Conservation (phyloP, 78 protist species). For the Pelomyxa schiedti region DNA sequence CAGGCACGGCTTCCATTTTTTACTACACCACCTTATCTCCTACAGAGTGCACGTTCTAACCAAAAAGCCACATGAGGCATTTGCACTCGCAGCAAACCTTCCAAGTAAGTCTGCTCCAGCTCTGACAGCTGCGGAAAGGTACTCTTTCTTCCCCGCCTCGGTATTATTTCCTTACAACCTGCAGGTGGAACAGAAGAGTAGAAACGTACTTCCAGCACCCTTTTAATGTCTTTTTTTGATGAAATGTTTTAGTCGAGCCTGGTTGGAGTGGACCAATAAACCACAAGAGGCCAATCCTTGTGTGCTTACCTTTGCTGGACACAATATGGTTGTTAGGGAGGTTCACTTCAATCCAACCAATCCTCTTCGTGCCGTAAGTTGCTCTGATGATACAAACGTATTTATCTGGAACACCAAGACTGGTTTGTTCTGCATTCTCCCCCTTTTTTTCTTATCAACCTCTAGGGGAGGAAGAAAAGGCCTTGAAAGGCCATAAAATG, state of each 20-base stretch:
- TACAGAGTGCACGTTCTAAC: constrained; percentile 20
- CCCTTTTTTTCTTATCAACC: neutral
- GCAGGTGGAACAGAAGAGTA: neutral
- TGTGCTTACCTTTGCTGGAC: constrained; percentile 35
- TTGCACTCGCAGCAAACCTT: constrained; percentile 46
- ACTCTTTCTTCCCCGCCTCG: no score
- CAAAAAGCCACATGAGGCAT: constrained; percentile 19
- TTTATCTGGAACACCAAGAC: constrained; percentile 21
- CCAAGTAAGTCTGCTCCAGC: constrained; percentile 6
- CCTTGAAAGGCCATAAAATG: neutral
- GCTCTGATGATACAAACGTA: constrained; percentile 24
- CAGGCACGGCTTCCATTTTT: no score
- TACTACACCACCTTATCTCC: constrained; percentile 18
- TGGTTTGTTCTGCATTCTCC: neutral
- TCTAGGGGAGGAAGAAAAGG: neutral
- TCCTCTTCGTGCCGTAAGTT: constrained; percentile 12
- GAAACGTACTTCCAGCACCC: no score
- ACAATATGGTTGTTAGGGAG: constrained; percentile 11
- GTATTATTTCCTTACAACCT: no score
- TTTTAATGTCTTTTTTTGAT: no score
- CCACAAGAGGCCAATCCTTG: constrained; percentile 19
- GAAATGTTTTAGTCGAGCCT: no score
- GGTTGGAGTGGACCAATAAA: constrained; percentile 49
- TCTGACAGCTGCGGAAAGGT: neutral
- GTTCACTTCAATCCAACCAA: constrained; percentile 19